These are phyloP conservation scores for Aspergillus incahuasiensis DNA, from an alignment of 495 filamentous ascomycete species.

Conservation along the genomic window DNA sequence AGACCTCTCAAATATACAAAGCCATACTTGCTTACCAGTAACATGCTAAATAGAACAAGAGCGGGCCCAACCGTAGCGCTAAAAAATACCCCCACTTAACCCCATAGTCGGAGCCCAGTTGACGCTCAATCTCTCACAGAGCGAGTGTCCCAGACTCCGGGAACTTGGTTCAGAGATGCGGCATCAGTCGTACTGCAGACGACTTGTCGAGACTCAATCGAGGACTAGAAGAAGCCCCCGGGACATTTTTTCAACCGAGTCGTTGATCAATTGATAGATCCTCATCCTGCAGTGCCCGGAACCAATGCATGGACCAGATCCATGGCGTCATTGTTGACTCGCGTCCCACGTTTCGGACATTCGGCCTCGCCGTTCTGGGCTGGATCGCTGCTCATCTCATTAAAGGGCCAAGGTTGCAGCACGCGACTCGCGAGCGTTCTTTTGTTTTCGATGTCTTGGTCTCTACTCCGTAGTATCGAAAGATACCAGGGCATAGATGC, in stretches of 20 bases:
- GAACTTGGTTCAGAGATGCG: background rate
- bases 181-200: background rate
- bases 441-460: no score
- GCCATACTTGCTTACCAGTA: background rate
- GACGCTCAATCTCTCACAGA: background rate
- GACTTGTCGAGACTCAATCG: background rate
- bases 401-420: slow-evolving; percentile 2
- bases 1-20: background rate
- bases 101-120: background rate
- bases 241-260: background rate
- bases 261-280: background rate
- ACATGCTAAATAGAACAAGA: background rate
- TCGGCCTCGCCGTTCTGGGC: slow-evolving; percentile 18
- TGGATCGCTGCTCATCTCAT: slow-evolving; percentile 11
- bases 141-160: background rate
- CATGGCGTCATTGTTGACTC: slow-evolving; percentile 25
- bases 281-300: background rate
- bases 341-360: slow-evolving; percentile 24
- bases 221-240: background rate
- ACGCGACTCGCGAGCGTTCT: background rate
- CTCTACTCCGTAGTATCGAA: no score
- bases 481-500: no score
- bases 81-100: background rate
- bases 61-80: background rate
- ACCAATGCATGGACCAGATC: background rate